Evolutionary conservation across 495 filamentous ascomycete genomes (phyloP).

Genomic region (Hyaloscypha hepaticicola): DNA sequence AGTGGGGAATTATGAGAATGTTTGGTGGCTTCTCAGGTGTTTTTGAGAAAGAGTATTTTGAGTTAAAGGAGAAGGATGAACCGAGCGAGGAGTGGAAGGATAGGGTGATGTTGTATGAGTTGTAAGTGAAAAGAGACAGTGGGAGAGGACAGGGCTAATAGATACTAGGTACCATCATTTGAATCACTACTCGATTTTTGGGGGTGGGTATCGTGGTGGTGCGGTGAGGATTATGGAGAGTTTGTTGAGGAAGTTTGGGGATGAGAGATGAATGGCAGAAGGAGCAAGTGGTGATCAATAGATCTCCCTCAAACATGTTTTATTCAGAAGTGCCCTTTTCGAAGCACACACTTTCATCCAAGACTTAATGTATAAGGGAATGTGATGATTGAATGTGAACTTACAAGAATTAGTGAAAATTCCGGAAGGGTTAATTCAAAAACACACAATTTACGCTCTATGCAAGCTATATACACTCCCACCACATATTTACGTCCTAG

Average conservation of each 20-base stretch:
- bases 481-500: slow-evolving; percentile 19
- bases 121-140: slow-evolving; percentile 56
- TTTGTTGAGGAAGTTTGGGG: slow-evolving; percentile 25
- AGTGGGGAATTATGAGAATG: slow-evolving; percentile 92
- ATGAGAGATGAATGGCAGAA: slow-evolving; percentile 6
- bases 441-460: not conserved
- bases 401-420: too few species aligned
- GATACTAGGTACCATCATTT: slow-evolving; percentile 76
- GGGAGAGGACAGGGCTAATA: slow-evolving; percentile 6
- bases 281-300: not conserved
- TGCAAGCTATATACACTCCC: slow-evolving; percentile 3
- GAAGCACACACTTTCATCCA: too few species aligned
- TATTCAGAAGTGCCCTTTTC: too few species aligned
- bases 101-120: slow-evolving; percentile 73
- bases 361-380: too few species aligned
- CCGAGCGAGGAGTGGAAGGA: slow-evolving; percentile 84
- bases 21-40: slow-evolving; percentile 80
- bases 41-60: slow-evolving; percentile 78
- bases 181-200: slow-evolving; percentile 83
- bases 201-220: slow-evolving; percentile 47
- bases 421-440: not conserved
- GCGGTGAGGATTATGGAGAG: slow-evolving; percentile 25
- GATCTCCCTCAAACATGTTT: too few species aligned
- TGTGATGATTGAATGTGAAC: too few species aligned
- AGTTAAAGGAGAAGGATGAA: slow-evolving; percentile 71